Conservation (phyloP, 2,329 filamentous ascomycete species). For the Ophiostoma sp. region DNA sequence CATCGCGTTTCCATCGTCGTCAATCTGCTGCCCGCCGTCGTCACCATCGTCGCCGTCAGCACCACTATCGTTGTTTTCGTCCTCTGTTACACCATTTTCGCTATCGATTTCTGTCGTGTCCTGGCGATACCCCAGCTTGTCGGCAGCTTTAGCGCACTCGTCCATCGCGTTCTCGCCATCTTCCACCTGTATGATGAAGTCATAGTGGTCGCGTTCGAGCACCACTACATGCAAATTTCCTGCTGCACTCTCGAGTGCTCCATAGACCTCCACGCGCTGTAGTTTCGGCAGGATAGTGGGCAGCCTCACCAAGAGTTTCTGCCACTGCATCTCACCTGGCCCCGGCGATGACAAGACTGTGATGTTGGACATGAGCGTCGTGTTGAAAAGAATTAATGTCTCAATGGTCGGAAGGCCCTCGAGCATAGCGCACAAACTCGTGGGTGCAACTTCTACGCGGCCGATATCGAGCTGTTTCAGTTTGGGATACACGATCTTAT, state of each 20-base stretch:
- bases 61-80: background rate
- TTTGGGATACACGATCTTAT: background rate
- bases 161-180: background rate
- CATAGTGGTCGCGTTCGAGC: background rate
- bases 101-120: background rate
- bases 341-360: no score
- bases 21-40: no score
- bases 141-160: background rate
- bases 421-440: background rate
- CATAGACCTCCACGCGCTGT: background rate
- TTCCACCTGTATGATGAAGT: background rate
- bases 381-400: background rate
- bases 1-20: no score
- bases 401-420: background rate
- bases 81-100: background rate
- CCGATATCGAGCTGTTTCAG: background rate
- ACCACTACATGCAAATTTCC: background rate
- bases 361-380: background rate
- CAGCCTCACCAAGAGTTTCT: background rate
- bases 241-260: background rate
- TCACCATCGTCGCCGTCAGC: no score
- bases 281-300: background rate
- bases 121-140: background rate
- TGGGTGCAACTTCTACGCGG: no score
- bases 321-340: background rate